Conservation (phyloP, 305 asterid genomes). For the Fraxinus ornus region DNA sequence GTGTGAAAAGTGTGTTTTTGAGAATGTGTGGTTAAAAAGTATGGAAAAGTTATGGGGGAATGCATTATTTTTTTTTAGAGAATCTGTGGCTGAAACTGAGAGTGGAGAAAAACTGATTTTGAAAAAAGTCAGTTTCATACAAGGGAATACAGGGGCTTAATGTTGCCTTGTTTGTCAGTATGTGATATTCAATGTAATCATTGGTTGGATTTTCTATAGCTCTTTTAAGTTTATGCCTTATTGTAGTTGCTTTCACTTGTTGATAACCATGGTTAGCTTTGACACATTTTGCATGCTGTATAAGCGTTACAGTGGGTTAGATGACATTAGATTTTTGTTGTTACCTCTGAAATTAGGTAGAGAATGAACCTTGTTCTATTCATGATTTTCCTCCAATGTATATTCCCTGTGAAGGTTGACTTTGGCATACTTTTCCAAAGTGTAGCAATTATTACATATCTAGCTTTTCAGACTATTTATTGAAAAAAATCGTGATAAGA, state of each 20-base stretch:
- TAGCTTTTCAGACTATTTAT: not conserved
- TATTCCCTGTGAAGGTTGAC: not conserved
- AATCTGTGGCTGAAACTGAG: not conserved
- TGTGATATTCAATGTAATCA: not conserved
- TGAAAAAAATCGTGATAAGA: not conserved
- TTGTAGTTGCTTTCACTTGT: not conserved
- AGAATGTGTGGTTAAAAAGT: not conserved
- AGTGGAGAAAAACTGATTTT: not conserved
- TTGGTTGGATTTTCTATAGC: not conserved
- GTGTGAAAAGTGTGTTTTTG: not conserved
- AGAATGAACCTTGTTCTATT: not conserved
- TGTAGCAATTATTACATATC: not conserved
- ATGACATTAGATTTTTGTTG: not conserved
- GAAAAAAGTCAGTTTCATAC: not conserved
- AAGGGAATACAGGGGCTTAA: not conserved
- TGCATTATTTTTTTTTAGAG: not conserved
- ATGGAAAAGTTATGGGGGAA: not conserved
- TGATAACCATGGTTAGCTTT: not conserved
- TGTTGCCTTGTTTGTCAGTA: not conserved
- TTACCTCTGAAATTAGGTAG: not conserved
- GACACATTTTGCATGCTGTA: not conserved
- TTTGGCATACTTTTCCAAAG: not conserved
- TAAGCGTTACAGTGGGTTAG: not conserved
- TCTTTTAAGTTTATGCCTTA: not conserved
- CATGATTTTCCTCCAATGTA: not conserved